A percentile compares a stretch with the other conserved stretches of the same genome.
These are phyloP conservation scores for Alternaria postmessia DNA, from an alignment of 2,329 filamentous ascomycete genomes.

Conservation along the genomic window DNA sequence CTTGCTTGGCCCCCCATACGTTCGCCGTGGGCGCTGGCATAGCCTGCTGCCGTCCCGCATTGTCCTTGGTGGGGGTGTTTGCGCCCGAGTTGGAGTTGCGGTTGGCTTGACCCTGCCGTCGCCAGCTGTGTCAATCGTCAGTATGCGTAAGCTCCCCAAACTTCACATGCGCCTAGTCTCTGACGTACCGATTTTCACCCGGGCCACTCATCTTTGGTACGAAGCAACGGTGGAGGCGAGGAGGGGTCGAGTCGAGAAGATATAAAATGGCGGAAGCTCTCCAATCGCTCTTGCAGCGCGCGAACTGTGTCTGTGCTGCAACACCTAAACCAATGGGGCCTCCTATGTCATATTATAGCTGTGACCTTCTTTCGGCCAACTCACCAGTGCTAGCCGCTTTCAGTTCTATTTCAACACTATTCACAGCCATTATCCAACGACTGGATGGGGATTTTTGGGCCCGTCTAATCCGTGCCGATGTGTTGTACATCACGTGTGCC, in stretches of 20 bases:
- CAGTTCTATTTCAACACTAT: constrained; percentile 16
- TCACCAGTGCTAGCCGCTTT: constrained; percentile 28
- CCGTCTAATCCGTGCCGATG: constrained; percentile 22
- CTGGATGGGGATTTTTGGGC: constrained; percentile 23
- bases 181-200: constrained; percentile 48
- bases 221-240: constrained; percentile 35
- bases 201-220: constrained; percentile 48
- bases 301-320: constrained; percentile 33
- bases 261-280: constrained; percentile 41
- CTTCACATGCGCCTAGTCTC: neutral
- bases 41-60: constrained; percentile 42
- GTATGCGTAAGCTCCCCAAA: constrained; percentile 2
- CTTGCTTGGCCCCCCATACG: constrained; percentile 45
- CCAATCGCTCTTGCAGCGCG: constrained; percentile 31
- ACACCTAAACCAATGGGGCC: constrained; percentile 28
- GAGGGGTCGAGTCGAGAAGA: constrained; percentile 37
- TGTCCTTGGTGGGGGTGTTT: constrained; percentile 46
- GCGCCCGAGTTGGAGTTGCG: constrained; percentile 41
- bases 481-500: constrained; percentile 24
- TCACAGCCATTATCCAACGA: constrained; percentile 19
- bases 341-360: constrained; percentile 17
- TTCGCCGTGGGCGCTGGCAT: constrained; percentile 43
- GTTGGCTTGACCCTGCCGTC: constrained; percentile 45
- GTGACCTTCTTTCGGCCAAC: constrained; percentile 24
- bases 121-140: constrained; percentile 43